phyloP scores from a whole-genome alignment of 2,329 filamentous ascomycete genomes.

The Neodidymelliopsis sp. region DNA sequence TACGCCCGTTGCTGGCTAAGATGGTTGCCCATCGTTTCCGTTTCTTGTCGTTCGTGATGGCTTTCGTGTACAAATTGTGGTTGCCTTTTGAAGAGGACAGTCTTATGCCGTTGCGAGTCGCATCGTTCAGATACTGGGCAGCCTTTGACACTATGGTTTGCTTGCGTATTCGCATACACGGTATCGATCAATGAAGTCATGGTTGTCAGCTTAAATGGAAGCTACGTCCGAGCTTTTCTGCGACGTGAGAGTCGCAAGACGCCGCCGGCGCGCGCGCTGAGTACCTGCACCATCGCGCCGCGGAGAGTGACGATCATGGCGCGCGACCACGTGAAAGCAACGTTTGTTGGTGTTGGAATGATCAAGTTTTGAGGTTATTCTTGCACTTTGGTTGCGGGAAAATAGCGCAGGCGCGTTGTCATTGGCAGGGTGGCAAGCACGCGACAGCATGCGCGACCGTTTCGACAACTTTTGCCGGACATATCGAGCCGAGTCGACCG shows the following conservation, averaged over 20 bases:
- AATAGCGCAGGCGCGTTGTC: slow-evolving; percentile 16
- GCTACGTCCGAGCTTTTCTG: neutral
- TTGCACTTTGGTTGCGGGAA: slow-evolving; percentile 12
- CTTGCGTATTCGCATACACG: too few relatives aligned
- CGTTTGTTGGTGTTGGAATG: slow-evolving; percentile 1
- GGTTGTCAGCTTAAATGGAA: neutral
- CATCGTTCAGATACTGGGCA: too few relatives aligned
- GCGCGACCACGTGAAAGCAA: slow-evolving; percentile 8
- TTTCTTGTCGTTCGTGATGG: neutral
- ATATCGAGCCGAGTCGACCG: slow-evolving; percentile 1
- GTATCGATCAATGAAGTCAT: too few relatives aligned
- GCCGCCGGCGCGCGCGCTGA: neutral
- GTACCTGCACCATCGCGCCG: neutral
- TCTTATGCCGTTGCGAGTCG: too few relatives aligned
- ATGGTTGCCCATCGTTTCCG: neutral
- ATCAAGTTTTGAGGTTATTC: slow-evolving; percentile 14
- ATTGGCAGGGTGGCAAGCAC: slow-evolving; percentile 15
- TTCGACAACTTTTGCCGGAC: slow-evolving; percentile 17
- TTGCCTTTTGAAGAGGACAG: too few relatives aligned
- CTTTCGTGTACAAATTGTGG: too few relatives aligned
- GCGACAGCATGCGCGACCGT: slow-evolving; percentile 14
- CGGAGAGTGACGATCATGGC: neutral
- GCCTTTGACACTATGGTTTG: too few relatives aligned
- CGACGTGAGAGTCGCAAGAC: neutral
- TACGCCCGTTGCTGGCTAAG: slow-evolving; percentile 29